phyloP scores from a whole-genome alignment of 768 basidiomycete species.

The Lactarius vividus region DNA sequence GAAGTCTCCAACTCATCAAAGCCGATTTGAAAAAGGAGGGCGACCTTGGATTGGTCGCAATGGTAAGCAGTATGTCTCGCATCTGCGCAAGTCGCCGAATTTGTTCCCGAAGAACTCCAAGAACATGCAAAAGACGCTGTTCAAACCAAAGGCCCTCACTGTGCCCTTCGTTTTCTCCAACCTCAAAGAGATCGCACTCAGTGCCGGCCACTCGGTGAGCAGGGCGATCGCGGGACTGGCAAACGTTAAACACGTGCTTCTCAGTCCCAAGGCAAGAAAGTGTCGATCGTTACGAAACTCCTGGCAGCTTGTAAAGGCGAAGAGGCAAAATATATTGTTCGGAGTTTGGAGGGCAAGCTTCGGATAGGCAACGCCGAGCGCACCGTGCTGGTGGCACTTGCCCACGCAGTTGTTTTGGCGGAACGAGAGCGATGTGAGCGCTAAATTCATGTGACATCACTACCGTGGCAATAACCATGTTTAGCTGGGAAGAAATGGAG shows the following conservation, averaged over 20 bases:
- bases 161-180: conserved; percentile 88
- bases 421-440: conserved; percentile 61
- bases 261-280: conserved; percentile 93
- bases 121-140: conserved; percentile 88
- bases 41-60: conserved; percentile 95
- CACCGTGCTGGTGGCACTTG: conserved; percentile 91
- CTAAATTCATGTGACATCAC: neutral
- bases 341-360: conserved; percentile 94
- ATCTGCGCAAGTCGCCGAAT: conserved; percentile 1
- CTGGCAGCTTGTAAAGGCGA: conserved; percentile 86
- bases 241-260: neutral
- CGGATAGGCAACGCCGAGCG: conserved; percentile 96
- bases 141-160: conserved; percentile 90
- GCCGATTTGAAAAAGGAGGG: conserved; percentile 93
- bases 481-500: conserved; percentile 72
- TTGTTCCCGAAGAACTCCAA: conserved; percentile 70
- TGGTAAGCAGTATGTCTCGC: conserved; percentile 48
- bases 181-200: conserved; percentile 85
- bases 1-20: conserved; percentile 78
- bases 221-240: conserved; percentile 10
- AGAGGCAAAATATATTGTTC: conserved; percentile 96
- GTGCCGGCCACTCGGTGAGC: conserved; percentile 75
- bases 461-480: neutral
- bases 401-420: conserved; percentile 84
- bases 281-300: conserved; percentile 90